phyloP scores from a whole-genome alignment of 306 rosid species.

The Argentina anserina region DNA sequence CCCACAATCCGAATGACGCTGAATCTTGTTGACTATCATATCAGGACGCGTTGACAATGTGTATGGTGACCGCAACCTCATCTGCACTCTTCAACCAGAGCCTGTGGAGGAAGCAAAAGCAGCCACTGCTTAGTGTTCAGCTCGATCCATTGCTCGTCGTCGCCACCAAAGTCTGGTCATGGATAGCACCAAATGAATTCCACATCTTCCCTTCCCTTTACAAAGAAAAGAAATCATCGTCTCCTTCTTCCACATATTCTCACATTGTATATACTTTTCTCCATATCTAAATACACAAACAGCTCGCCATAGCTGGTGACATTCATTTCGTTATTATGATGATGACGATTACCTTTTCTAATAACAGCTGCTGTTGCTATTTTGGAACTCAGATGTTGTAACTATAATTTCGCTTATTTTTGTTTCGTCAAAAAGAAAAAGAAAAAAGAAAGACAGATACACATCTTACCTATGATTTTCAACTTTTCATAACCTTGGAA shows the following conservation, averaged over 20 bases:
- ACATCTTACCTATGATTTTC: not conserved
- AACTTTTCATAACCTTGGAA: not conserved
- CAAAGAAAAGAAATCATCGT: constrained; percentile 4
- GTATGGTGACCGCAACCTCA: constrained; percentile 97
- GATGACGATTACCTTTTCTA: constrained; percentile 24
- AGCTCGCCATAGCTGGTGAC: constrained; percentile 29
- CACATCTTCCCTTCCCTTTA: constrained; percentile 5
- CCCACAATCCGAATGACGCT: not conserved
- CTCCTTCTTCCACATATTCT: constrained; percentile 10
- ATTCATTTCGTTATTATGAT: constrained; percentile 19
- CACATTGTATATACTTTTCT: constrained; percentile 31
- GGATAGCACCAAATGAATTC: not conserved
- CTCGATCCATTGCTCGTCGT: not conserved
- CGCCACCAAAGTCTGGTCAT: constrained; percentile 17
- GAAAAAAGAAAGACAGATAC: not conserved
- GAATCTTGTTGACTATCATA: constrained; percentile 7
- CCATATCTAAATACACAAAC: constrained; percentile 17
- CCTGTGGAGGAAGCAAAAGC: constrained; percentile 86
- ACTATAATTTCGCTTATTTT: constrained; percentile 13
- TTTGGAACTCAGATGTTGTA: constrained; percentile 26
- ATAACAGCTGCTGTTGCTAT: constrained; percentile 27
- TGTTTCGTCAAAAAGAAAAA: not conserved
- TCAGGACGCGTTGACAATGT: constrained; percentile 83
- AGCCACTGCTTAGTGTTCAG: constrained; percentile 63
- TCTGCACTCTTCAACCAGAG: constrained; percentile 90